Percentiles rank a stretch among this genome's conserved stretches.
Conservation (phyloP, 306 rosid species). For the Rubus idaeus region DNA sequence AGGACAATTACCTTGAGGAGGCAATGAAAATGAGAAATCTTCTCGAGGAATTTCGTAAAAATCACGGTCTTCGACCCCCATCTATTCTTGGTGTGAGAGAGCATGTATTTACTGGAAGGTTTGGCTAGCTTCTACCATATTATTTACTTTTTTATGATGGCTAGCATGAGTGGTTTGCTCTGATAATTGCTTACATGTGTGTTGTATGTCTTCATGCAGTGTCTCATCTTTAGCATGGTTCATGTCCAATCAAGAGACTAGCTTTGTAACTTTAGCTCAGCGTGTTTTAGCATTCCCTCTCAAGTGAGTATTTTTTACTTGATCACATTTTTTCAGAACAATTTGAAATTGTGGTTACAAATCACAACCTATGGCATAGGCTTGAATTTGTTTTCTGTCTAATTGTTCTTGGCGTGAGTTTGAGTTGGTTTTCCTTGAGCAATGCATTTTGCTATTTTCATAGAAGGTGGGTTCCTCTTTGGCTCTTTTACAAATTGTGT, state of each 20-base stretch:
- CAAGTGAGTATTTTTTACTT: constrained; percentile 59
- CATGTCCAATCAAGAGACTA: constrained; percentile 99
- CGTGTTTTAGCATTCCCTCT: constrained; percentile 90
- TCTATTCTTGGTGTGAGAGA: constrained; percentile 97
- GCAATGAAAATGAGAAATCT: constrained; percentile 98
- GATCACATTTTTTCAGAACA: not conserved
- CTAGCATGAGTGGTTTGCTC: constrained; percentile 12
- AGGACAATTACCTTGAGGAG: constrained; percentile 98
- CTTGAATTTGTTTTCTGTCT: not conserved
- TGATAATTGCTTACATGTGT: constrained; percentile 26
- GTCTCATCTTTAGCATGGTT: constrained; percentile 98
- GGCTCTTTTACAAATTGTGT: not conserved
- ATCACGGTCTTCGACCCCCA: constrained; percentile 83
- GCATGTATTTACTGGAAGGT: constrained; percentile 98
- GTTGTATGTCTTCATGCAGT: constrained; percentile 53
- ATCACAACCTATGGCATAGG: not conserved
- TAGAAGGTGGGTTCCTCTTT: not conserved
- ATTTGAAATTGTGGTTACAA: not conserved
- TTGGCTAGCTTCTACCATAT: constrained; percentile 25
- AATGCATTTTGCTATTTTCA: not conserved
- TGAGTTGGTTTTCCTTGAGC: not conserved
- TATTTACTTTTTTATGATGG: constrained; percentile 5
- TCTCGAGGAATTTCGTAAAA: constrained; percentile 72
- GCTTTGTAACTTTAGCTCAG: constrained; percentile 96
- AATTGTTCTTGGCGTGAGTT: not conserved